Percentiles rank a stretch among this genome's conserved stretches.
Conservation (phyloP, 139 green algal genomes). For the Chlorella sp. region DNA sequence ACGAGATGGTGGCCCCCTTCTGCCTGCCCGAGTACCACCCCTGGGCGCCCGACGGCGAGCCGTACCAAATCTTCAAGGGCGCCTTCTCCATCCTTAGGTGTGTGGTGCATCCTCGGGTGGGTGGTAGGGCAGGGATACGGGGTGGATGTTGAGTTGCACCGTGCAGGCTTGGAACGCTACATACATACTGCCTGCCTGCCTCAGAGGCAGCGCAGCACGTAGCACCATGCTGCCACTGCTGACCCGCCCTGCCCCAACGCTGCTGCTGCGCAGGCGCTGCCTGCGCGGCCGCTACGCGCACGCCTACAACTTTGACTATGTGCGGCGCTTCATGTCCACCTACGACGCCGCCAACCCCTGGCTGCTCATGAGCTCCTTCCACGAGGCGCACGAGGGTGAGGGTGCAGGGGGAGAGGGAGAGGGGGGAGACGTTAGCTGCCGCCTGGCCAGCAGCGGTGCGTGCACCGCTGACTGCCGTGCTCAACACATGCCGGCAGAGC, state of each 20-base stretch:
- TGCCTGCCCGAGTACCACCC: constrained; percentile 31
- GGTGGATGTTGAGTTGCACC: too few species aligned
- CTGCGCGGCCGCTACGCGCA: constrained; percentile 18
- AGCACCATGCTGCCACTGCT: too few species aligned
- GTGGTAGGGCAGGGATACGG: too few species aligned
- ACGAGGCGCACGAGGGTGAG: constrained; percentile 24
- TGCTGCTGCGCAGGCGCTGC: constrained; percentile 1
- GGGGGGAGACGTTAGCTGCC: too few species aligned
- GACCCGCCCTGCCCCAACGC: neutral
- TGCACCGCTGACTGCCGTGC: too few species aligned
- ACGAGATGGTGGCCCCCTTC: constrained; percentile 24
- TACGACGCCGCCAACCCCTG: constrained; percentile 6
- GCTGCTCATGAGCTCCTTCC: constrained; percentile 17
- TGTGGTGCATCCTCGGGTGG: too few species aligned
- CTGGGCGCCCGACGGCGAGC: neutral
- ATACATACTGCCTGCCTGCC: neutral
- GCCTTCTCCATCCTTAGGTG: constrained; percentile 27
- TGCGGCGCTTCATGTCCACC: neutral
- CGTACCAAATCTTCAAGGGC: constrained; percentile 28
- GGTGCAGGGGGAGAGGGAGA: too few species aligned
- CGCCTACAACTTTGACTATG: constrained; percentile 18
- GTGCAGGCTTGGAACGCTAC: too few species aligned
- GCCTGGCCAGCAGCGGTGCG: too few species aligned
- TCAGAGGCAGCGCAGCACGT: neutral
- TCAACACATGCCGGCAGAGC: too few species aligned